Conservation (phyloP, 1,284 basidiomycete genomes). For the Quambalaria eucalypti region DNA sequence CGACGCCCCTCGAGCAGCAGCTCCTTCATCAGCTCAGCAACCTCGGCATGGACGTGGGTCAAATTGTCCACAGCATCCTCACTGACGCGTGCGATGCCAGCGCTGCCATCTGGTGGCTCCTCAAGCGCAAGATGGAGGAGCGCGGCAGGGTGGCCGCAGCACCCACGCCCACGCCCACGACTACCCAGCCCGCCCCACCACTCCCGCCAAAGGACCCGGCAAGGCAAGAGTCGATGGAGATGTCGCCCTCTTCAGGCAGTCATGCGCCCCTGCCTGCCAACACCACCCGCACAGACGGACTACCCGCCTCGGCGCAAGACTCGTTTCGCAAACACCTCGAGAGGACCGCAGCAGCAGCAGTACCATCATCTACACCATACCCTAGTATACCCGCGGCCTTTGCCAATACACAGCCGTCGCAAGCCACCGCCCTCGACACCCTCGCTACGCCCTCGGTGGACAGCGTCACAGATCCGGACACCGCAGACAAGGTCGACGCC, state of each 20-base stretch:
- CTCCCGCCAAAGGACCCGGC: constrained; percentile 8
- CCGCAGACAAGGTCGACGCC: no score
- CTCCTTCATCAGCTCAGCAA: constrained; percentile 66
- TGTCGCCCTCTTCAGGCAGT: no score
- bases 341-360: neutral
- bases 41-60: constrained; percentile 83
- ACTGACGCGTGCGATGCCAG: constrained; percentile 85
- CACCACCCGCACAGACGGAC: neutral
- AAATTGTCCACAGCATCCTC: constrained; percentile 83
- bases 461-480: no score
- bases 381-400: no score
- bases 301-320: constrained; percentile 1
- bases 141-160: no score
- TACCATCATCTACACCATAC: no score
- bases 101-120: constrained; percentile 92
- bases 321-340: constrained; percentile 4
- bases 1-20: constrained; percentile 65
- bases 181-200: neutral
- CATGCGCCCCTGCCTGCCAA: no score
- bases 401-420: no score
- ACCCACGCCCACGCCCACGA: neutral
- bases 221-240: constrained; percentile 5
- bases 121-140: constrained; percentile 68
- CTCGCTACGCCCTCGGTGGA: no score
- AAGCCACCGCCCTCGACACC: no score